Base-by-base conservation (phyloP, 495 filamentous ascomycete genomes). In the Trichoderma orchidacearum region DNA sequence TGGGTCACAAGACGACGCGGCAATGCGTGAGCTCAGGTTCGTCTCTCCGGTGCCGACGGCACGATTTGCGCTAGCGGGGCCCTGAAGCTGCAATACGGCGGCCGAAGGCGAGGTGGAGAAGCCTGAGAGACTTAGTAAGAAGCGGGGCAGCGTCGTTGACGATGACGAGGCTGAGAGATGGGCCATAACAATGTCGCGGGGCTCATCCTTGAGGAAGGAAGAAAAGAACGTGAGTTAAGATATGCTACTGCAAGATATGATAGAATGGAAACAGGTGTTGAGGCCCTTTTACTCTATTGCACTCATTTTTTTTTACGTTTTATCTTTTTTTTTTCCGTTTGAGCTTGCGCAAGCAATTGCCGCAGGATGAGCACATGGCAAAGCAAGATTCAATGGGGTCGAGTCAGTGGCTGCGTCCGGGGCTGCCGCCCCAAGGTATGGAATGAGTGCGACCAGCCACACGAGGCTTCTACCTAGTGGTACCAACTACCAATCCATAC, bases 91-190 rank as follows among this genome's bases (percentile, higher is more conserved):
- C 38, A n/a, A n/a, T 45, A 21, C 21, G 17, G 36, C 17, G 41
- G n/a, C n/a, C n/a, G n/a, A n/a, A n/a, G n/a, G 27, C 27, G 41
- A 27, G 27, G 18, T 48, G 41, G 41, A 48, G 41, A 23, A 48
- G 41, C 18, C 41, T 48, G 41, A 48, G 21, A 48, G 41, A 48
- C 41, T 48, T 48, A 48, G 41, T 48, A 48, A 48, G 41, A 48
- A 48, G 41, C 41, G 41, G 41, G 41, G 41, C 41, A 48, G 15
- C 9, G 41, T 23, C 41, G n/a, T n/a, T n/a, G 41, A 27, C 7
- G 41, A 48, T 48, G 41, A 27, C 41, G 41, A 48, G 41, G 41
- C 41, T 48, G 41, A 23, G 41, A 18, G 41, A 2, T 48, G 41
- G 21, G 13, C 18, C 41, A 48, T 48, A 23, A n/a, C n/a, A n/a